Conservation (phyloP, 805 yeast genomes). For the Saccharomycopsis javanensis region DNA sequence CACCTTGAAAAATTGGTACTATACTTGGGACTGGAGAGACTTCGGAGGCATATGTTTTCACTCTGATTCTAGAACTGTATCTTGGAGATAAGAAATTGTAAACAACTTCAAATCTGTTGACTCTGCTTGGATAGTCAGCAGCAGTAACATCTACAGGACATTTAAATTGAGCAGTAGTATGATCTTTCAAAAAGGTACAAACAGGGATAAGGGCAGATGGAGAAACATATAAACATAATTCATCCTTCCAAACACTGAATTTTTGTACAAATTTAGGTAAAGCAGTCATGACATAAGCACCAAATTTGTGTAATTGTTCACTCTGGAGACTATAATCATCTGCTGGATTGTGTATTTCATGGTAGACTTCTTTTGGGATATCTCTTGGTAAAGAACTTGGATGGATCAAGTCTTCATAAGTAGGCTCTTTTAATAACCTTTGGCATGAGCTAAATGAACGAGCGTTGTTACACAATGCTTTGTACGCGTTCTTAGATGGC, state of each 20-base stretch:
- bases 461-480: not conserved
- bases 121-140: conserved; percentile 76
- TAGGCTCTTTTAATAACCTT: not conserved
- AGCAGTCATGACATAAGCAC: conserved; percentile 65
- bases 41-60: conserved; percentile 82
- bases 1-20: conserved; percentile 64
- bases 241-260: conserved; percentile 87
- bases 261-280: conserved; percentile 77
- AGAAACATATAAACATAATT: conserved; percentile 63
- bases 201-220: conserved; percentile 71
- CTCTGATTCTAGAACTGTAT: conserved; percentile 78
- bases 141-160: conserved; percentile 74
- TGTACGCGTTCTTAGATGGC: not conserved
- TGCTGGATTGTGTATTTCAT: conserved; percentile 51
- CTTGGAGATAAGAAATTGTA: conserved; percentile 74
- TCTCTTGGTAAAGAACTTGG: conserved; percentile 17
- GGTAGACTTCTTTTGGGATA: conserved; percentile 16
- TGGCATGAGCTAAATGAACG: not conserved
- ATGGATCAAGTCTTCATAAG: conserved; percentile 17
- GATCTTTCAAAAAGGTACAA: conserved; percentile 59
- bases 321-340: conserved; percentile 57
- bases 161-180: conserved; percentile 74
- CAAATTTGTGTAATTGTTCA: conserved; percentile 74
- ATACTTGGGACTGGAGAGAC: conserved; percentile 72
- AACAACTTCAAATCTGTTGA: conserved; percentile 79